Evolutionary conservation across 345 rosid species (phyloP).

Genomic region (Melaleuca quinquenervia): DNA sequence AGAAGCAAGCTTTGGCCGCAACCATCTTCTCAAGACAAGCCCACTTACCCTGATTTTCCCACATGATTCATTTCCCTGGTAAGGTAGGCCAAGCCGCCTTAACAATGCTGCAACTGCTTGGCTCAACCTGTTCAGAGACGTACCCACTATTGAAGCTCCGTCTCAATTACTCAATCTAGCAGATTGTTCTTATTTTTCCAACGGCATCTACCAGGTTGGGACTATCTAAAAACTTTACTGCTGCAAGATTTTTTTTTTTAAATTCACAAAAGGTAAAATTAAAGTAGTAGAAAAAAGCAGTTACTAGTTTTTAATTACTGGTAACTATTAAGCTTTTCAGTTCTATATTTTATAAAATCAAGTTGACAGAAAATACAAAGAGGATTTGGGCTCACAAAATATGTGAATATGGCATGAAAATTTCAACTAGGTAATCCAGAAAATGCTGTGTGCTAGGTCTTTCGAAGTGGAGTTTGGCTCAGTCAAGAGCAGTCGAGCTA

Average conservation of each 20-base stretch:
- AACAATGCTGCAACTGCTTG: conserved; percentile 53
- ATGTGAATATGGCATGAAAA: not conserved
- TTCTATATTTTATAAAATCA: not conserved
- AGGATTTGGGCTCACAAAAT: not conserved
- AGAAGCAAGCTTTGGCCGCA: conserved; percentile 65
- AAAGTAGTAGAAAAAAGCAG: not conserved
- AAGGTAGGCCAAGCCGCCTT: conserved; percentile 62
- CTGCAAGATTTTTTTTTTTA: too few relatives aligned
- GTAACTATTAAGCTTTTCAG: not conserved
- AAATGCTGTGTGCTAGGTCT: not conserved
- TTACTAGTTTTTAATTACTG: not conserved
- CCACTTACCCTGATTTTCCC: conserved; percentile 71
- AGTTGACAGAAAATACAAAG: not conserved
- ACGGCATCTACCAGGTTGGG: not conserved
- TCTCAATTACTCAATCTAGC: not conserved
- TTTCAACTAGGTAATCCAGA: not conserved
- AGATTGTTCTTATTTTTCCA: not conserved
- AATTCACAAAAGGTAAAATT: not conserved
- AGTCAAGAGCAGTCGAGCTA: not conserved
- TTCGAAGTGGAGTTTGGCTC: not conserved
- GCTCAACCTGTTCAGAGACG: conserved; percentile 39
- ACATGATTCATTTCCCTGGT: conserved; percentile 65
- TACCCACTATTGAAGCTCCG: not conserved
- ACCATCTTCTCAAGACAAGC: conserved; percentile 65
- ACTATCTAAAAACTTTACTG: not conserved